phyloP scores from a whole-genome alignment of 106 monocot genomes.

The Phalaenopsis aphrodite region DNA sequence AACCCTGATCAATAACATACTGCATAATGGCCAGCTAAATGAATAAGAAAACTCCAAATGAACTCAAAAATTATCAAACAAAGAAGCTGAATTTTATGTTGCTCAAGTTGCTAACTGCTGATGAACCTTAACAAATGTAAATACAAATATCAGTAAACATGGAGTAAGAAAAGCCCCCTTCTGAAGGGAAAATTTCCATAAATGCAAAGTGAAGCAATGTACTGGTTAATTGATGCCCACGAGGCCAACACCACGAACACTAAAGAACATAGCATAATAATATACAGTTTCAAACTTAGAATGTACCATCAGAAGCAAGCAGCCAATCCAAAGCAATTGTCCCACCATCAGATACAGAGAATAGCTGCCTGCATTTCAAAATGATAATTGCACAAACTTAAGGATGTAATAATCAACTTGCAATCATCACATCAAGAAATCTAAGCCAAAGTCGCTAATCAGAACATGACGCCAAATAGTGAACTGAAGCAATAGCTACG shows the following conservation, averaged over 20 bases:
- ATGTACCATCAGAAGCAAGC: conserved; percentile 61
- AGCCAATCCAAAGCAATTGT: conserved; percentile 92
- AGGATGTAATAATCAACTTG: not conserved
- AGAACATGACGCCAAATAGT: not conserved
- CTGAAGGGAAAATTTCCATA: not conserved
- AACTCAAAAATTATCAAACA: not conserved
- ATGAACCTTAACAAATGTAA: too few species aligned
- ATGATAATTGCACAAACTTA: not conserved
- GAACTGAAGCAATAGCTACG: not conserved
- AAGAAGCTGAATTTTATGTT: not conserved
- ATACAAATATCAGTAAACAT: too few species aligned
- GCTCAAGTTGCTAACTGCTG: too few species aligned
- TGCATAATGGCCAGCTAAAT: not conserved
- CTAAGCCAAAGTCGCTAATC: not conserved
- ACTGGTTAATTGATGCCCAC: not conserved
- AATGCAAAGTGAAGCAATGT: not conserved
- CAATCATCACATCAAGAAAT: not conserved
- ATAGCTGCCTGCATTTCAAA: conserved; percentile 48
- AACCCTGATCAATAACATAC: too few species aligned
- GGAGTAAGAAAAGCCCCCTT: not conserved
- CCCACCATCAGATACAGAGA: conserved; percentile 51
- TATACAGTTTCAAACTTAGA: not conserved
- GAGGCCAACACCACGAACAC: not conserved
- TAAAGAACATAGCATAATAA: not conserved
- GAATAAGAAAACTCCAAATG: not conserved